Percentiles rank a stretch among this genome's conserved stretches.
These are phyloP conservation scores for Cunninghamia lanceolata DNA, from an alignment of 75 land plant species.

Conservation along the genomic window DNA sequence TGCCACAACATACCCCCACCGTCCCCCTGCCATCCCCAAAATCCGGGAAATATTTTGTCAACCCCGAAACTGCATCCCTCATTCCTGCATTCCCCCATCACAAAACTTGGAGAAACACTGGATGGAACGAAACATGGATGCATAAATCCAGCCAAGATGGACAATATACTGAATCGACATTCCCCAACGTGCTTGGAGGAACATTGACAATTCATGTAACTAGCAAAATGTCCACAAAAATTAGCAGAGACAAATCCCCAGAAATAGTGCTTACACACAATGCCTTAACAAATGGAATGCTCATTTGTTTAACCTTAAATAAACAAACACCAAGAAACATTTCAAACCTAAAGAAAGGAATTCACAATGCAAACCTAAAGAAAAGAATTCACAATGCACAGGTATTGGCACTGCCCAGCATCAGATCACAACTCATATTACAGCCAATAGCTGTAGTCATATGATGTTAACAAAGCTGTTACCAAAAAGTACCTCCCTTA, in stretches of 20 bases:
- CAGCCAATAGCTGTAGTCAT: no score
- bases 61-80: no score
- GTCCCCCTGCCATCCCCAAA: no score
- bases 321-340: background rate
- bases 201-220: background rate
- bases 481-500: no score
- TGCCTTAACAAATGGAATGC: background rate
- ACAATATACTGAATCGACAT: background rate
- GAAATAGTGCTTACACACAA: background rate
- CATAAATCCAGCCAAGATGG: no score
- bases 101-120: no score
- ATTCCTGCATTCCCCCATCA: no score
- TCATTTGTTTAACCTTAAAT: background rate
- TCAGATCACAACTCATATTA: background rate
- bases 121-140: no score
- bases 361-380: background rate
- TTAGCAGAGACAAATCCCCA: background rate
- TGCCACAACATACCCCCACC: no score
- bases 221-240: background rate
- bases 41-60: no score
- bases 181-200: background rate
- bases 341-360: no score
- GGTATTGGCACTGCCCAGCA: background rate
- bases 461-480: no score
- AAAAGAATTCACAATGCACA: background rate